Percentiles rank a stretch among this genome's conserved stretches.
Conservation (phyloP, 106 monocot species). For the Dendrobium officinale region DNA sequence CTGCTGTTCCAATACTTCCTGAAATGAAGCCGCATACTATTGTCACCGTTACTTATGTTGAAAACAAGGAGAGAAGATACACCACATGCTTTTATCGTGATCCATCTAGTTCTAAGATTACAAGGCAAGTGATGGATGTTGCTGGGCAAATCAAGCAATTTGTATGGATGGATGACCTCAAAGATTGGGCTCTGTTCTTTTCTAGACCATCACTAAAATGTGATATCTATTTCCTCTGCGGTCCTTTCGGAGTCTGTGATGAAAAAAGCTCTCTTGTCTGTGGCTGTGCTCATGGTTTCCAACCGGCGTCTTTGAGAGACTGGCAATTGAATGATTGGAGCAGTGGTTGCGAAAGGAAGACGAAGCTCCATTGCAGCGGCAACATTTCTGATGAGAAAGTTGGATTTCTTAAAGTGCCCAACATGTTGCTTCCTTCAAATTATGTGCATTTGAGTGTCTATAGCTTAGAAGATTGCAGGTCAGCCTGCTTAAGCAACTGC, state of each 20-base stretch:
- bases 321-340: constrained; percentile 30
- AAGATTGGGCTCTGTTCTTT: constrained; percentile 20
- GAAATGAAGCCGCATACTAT: constrained; percentile 4
- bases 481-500: constrained; percentile 4
- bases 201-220: constrained; percentile 26
- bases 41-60: not conserved
- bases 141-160: constrained; percentile 33
- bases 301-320: constrained; percentile 10
- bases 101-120: not conserved
- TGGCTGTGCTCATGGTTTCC: constrained; percentile 41
- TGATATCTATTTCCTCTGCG: constrained; percentile 35
- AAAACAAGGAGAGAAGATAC: constrained; percentile 4
- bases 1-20: constrained; percentile 5
- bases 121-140: constrained; percentile 13
- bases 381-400: not conserved
- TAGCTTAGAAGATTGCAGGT: constrained; percentile 6
- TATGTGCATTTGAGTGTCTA: not conserved
- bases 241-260: constrained; percentile 43
- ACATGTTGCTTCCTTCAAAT: constrained; percentile 2
- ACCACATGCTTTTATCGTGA: constrained; percentile 2
- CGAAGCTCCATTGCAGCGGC: constrained; percentile 3
- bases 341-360: constrained; percentile 37
- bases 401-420: constrained; percentile 1
- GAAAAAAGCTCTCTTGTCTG: constrained; percentile 15
- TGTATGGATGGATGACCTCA: constrained; percentile 15